Conservation (phyloP, 257 asterid species). For the Paulownia fortunei region DNA sequence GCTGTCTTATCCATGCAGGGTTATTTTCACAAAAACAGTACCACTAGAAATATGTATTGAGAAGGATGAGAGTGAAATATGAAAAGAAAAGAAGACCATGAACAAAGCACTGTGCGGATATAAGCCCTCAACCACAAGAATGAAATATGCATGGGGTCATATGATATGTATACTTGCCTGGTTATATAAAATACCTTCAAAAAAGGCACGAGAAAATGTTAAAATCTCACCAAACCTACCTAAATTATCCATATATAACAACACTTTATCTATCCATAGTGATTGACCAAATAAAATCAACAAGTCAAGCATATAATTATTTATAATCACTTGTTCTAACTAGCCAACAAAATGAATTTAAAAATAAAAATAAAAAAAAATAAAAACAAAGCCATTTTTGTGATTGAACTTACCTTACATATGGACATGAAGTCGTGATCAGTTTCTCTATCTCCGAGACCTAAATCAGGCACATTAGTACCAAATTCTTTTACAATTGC, state of each 20-base stretch:
- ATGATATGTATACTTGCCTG: conserved; percentile 10
- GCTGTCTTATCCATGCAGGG: too few species aligned
- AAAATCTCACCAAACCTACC: conserved; percentile 30
- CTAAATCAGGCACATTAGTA: conserved; percentile 65
- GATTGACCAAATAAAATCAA: neutral
- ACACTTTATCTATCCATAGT: neutral
- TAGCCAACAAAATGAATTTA: neutral
- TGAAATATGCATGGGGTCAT: conserved; percentile 40
- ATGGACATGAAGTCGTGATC: conserved; percentile 87
- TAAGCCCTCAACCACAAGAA: conserved; percentile 21
- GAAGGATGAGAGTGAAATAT: neutral
- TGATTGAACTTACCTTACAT: conserved; percentile 71
- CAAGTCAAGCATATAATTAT: neutral
- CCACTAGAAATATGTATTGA: too few species aligned
- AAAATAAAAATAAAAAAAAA: neutral
- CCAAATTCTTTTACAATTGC: conserved; percentile 74
- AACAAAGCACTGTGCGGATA: neutral
- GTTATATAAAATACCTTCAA: neutral
- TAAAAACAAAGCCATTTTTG: neutral
- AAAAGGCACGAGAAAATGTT: neutral
- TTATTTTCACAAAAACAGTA: too few species aligned
- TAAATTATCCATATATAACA: too few species aligned
- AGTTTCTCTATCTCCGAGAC: conserved; percentile 82
- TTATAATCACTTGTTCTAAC: too few species aligned
- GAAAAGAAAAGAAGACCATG: neutral